Base-by-base conservation (phyloP, 805 yeast genomes). In the Wickerhamomyces silvicola region DNA sequence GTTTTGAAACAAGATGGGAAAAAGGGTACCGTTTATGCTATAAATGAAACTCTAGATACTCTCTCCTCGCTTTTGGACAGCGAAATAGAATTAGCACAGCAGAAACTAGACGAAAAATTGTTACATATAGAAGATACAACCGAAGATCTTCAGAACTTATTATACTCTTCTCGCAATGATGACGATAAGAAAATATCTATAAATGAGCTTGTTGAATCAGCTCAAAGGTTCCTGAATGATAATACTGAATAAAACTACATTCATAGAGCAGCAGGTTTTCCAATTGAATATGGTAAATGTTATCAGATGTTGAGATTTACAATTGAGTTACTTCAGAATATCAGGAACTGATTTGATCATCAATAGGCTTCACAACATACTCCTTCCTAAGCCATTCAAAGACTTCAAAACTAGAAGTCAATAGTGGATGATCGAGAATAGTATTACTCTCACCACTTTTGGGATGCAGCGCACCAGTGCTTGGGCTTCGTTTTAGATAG, bases 351-450 rank as follows among this genome's bases (percentile, higher is more conserved):
- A 58, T 31, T 23, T 41, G 30, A 2, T 37, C 35, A 20, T 54
- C 57, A 3, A 64, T 20, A 1, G 32, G 25, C 1, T 45, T 39
- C 10, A 52, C 46, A 1, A 33, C 21, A 16, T 39, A 51, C 19
- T 57, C 64, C 7, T 51, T 44, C 1, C 73, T 76, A 6, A 72
- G 39, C 86, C 87, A 81, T 45, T 68, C 71, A 76, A 88, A 86
- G 1, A 76, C 81, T 38, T 87, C 94, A 50, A 78, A 92, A 24
- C 78, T 83, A 75, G 97, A 92, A 53, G 92, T 92, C 37, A 92
- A 62, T 6, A 78, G 73, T 38, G 75, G 73, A 34, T 81, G 73
- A 38, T 75, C 74, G 31, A 94, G 97, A 35, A 92, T 67, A 43
- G 80, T 78, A 45, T 79, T 83, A 3, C 79, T 71, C 18, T 74